Evolutionary conservation across 306 rosid genomes (phyloP).

Genomic region (Myrica gale): DNA sequence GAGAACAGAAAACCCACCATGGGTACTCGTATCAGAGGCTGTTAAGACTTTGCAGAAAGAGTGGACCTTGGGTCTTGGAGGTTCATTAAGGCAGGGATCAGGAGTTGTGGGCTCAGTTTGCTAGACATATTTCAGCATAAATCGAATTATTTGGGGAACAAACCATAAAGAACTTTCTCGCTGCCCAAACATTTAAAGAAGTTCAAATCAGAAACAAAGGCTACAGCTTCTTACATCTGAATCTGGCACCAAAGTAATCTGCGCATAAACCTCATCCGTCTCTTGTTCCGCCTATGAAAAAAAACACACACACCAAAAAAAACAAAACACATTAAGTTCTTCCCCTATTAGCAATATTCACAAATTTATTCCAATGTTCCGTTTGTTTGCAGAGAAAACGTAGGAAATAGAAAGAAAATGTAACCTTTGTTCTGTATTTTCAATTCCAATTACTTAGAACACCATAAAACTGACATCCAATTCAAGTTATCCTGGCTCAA

Average conservation of each 20-base stretch:
- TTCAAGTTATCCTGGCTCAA: not conserved
- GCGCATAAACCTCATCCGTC: slow-evolving; percentile 87
- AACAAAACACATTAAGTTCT: slow-evolving; percentile 22
- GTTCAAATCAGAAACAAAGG: slow-evolving; percentile 26
- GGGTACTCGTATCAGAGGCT: slow-evolving; percentile 95
- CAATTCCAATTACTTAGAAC: not conserved
- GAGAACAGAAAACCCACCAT: slow-evolving; percentile 93
- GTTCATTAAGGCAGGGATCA: slow-evolving; percentile 46
- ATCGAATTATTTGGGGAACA: slow-evolving; percentile 7
- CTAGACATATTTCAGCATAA: slow-evolving; percentile 44
- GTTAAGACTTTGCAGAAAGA: slow-evolving; percentile 82
- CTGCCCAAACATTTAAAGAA: not conserved
- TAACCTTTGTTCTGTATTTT: not conserved
- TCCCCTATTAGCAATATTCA: not conserved
- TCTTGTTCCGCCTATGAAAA: slow-evolving; percentile 83
- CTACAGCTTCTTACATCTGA: slow-evolving; percentile 52
- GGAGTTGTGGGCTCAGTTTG: slow-evolving; percentile 58
- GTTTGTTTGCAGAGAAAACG: slow-evolving; percentile 10
- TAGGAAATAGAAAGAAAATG: not conserved
- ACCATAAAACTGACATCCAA: not conserved
- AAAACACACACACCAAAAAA: slow-evolving; percentile 4
- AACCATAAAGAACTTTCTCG: not conserved
- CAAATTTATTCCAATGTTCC: not conserved
- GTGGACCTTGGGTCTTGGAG: slow-evolving; percentile 48
- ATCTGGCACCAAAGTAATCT: slow-evolving; percentile 75